These are phyloP conservation scores for Plasmodium ovale DNA, from an alignment of 169 alveolate genomes.

Conservation along the genomic window DNA sequence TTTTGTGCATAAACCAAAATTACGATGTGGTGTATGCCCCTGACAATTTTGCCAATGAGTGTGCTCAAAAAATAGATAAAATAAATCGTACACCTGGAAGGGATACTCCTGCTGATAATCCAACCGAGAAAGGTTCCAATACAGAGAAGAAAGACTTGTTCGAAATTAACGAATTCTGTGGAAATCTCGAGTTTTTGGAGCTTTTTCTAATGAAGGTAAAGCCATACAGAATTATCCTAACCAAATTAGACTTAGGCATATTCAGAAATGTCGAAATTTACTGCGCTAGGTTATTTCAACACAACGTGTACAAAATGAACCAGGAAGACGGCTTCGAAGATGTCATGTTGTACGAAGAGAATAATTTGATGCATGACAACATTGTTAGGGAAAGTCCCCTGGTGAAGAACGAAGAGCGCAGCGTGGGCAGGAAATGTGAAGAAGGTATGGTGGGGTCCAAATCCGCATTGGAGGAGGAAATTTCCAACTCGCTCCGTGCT, in stretches of 20 bases:
- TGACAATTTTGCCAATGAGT: constrained; percentile 28
- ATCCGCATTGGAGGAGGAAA: not conserved
- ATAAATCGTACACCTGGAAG: constrained; percentile 2
- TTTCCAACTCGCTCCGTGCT: too few relatives aligned
- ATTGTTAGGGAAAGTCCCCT: not conserved
- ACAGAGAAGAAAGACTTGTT: constrained; percentile 8
- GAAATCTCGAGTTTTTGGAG: constrained; percentile 65
- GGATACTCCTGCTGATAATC: not conserved
- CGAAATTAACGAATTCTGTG: constrained; percentile 75
- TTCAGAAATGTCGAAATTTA: constrained; percentile 69
- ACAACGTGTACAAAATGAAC: constrained; percentile 20
- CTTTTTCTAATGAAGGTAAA: constrained; percentile 42
- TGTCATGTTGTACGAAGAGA: constrained; percentile 48
- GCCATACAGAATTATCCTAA: constrained; percentile 63
- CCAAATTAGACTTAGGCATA: constrained; percentile 37
- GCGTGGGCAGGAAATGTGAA: not conserved
- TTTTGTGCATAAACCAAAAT: constrained; percentile 60
- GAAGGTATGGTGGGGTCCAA: too few relatives aligned
- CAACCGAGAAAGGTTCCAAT: not conserved
- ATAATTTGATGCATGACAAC: constrained; percentile 39
- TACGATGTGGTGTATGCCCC: constrained; percentile 32
- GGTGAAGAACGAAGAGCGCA: constrained; percentile 12
- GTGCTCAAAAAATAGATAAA: constrained; percentile 31
- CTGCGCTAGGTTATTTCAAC: constrained; percentile 50
- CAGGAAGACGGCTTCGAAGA: constrained; percentile 15